Conservation (phyloP, 768 basidiomycete genomes). For the Tulasnella sp. region DNA sequence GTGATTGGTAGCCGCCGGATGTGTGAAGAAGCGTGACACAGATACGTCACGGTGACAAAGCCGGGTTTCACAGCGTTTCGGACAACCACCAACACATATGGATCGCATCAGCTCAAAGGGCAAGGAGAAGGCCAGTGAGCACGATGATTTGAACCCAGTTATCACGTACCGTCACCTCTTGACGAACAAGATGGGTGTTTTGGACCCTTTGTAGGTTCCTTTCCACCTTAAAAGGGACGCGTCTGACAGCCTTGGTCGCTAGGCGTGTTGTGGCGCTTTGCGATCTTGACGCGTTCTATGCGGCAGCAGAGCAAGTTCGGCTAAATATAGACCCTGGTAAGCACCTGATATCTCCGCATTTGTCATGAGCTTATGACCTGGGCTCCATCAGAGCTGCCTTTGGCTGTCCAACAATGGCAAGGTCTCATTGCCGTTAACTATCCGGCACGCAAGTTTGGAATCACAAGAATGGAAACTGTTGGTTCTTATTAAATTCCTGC, state of each 20-base stretch:
- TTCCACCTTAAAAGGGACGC: not conserved
- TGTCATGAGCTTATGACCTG: conserved; percentile 33
- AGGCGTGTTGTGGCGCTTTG: conserved; percentile 63
- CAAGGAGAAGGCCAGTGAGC: conserved; percentile 28
- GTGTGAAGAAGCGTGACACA: not conserved
- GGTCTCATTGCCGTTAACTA: conserved; percentile 93
- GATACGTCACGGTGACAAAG: not conserved
- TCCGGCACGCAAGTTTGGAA: conserved; percentile 85
- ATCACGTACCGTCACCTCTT: conserved; percentile 79
- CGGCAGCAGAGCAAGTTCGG: conserved; percentile 79
- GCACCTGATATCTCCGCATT: conserved; percentile 28
- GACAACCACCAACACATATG: conserved; percentile 14
- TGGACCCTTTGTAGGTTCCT: conserved; percentile 35
- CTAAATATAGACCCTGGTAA: conserved; percentile 53
- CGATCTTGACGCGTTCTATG: conserved; percentile 85
- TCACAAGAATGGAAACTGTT: conserved; percentile 83
- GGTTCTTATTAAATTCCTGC: not conserved
- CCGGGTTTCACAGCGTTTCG: not conserved
- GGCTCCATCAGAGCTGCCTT: conserved; percentile 46
- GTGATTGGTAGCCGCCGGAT: conserved; percentile 9
- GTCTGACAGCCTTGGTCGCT: not conserved
- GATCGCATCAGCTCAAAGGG: conserved; percentile 29
- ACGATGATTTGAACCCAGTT: conserved; percentile 51
- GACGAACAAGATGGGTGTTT: conserved; percentile 61
- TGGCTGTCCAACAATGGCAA: conserved; percentile 87